Evolutionary conservation across 1,284 basidiomycete genomes (phyloP).

Genomic region (Apiotrichum laibachii): DNA sequence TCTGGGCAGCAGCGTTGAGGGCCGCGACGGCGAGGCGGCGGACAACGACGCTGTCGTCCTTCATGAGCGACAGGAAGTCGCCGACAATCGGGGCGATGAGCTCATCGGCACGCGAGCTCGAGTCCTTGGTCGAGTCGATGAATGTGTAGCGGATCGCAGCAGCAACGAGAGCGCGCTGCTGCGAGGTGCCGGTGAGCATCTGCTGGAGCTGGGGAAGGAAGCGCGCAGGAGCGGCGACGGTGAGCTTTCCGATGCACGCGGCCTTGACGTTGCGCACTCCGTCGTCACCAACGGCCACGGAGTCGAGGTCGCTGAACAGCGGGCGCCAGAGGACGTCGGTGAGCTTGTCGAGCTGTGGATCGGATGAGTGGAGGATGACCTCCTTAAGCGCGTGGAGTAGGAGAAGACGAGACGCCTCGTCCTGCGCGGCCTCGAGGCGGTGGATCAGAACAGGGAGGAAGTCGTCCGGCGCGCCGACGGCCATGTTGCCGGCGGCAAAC

Average conservation of each 20-base stretch:
- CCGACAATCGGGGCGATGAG: constrained; percentile 78
- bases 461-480: constrained; percentile 80
- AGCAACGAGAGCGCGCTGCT: constrained; percentile 78
- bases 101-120: constrained; percentile 72
- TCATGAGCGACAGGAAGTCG: constrained; percentile 85
- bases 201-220: constrained; percentile 85
- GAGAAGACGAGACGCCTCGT: constrained; percentile 74
- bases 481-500: constrained; percentile 91
- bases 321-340: constrained; percentile 88
- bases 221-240: constrained; percentile 79
- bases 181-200: constrained; percentile 55
- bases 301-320: constrained; percentile 62
- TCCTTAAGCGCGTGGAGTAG: constrained; percentile 92
- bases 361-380: constrained; percentile 85
- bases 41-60: constrained; percentile 80
- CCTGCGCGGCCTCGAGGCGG: constrained; percentile 63
- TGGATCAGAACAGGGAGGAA: constrained; percentile 84
- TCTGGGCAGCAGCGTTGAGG: constrained; percentile 88
- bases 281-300: constrained; percentile 71
- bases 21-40: constrained; percentile 81
- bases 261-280: constrained; percentile 90
- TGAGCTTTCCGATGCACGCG: constrained; percentile 93
- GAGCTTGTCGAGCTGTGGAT: constrained; percentile 74
- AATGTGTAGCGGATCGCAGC: constrained; percentile 95
- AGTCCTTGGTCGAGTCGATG: constrained; percentile 76